Conservation (phyloP, 768 basidiomycete species). For the Pilatotrama ljubarskyi region DNA sequence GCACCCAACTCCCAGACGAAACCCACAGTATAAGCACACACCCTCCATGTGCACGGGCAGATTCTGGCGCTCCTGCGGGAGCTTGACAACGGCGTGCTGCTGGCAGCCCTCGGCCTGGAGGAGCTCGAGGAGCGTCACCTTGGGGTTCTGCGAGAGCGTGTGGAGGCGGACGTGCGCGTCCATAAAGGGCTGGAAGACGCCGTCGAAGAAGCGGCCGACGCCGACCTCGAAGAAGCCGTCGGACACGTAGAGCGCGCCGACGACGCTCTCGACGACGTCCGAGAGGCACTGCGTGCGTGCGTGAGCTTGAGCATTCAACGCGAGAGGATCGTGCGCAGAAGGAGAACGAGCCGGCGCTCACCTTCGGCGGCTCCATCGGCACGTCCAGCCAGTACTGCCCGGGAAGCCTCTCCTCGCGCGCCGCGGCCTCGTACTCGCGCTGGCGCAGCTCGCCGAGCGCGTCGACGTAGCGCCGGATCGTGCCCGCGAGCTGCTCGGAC, state of each 20-base stretch:
- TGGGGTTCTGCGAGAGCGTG: slow-evolving; percentile 76
- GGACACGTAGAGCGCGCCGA: slow-evolving; percentile 79
- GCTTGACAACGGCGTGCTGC: slow-evolving; percentile 60
- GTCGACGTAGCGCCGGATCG: slow-evolving; percentile 54
- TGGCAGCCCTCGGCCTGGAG: slow-evolving; percentile 74
- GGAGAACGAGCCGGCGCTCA: slow-evolving; percentile 31
- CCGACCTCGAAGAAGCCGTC: slow-evolving; percentile 67
- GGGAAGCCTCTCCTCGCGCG: slow-evolving; percentile 49
- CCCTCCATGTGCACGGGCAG: slow-evolving; percentile 48
- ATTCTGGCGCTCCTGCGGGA: slow-evolving; percentile 31
- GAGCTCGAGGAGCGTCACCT: slow-evolving; percentile 70
- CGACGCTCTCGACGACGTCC: slow-evolving; percentile 76
- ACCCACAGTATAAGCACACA: slow-evolving; percentile 26
- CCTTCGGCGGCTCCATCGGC: slow-evolving; percentile 71
- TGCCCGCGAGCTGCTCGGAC: slow-evolving; percentile 49
- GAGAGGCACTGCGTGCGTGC: slow-evolving; percentile 57
- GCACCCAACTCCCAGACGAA: not conserved
- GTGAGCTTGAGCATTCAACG: not conserved
- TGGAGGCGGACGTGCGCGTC: slow-evolving; percentile 72
- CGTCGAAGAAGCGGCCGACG: slow-evolving; percentile 64
- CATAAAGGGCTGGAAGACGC: slow-evolving; percentile 74
- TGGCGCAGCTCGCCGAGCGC: slow-evolving; percentile 46
- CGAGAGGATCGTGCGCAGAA: not conserved
- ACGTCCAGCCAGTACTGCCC: slow-evolving; percentile 77
- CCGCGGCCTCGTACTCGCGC: slow-evolving; percentile 48